Conservation (phyloP, 108 stramenopile species). For the Discostella stelligeroides region DNA sequence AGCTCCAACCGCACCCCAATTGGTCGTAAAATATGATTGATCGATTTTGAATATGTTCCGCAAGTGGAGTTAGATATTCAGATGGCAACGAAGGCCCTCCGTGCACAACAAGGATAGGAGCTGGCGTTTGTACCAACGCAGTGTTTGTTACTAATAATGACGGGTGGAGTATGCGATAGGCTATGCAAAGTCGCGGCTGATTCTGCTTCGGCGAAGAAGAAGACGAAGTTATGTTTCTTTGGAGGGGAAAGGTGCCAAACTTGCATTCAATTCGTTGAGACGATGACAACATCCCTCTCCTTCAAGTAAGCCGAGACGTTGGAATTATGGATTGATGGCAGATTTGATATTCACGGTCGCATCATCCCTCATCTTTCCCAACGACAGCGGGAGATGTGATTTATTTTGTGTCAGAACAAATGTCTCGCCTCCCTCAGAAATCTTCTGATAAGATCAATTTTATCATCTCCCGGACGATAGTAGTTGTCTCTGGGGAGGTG, state of each 20-base stretch:
- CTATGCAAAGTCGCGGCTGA: slow-evolving; percentile 32
- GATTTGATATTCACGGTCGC: no score
- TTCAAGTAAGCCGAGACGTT: neutral
- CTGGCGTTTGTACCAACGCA: neutral
- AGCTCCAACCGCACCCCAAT: slow-evolving; percentile 55
- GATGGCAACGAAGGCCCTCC: slow-evolving; percentile 54
- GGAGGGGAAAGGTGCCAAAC: slow-evolving; percentile 30
- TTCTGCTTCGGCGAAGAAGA: neutral
- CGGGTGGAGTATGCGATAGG: slow-evolving; percentile 40
- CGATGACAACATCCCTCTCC: neutral
- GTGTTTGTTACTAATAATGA: slow-evolving; percentile 23
- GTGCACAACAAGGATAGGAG: slow-evolving; percentile 41
- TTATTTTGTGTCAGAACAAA: no score
- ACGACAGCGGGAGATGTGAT: no score
- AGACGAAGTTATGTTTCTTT: slow-evolving; percentile 12
- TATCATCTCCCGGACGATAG: no score
- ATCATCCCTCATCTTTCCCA: no score
- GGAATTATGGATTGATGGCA: no score
- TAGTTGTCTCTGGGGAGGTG: no score
- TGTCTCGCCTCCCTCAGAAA: no score
- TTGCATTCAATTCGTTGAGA: slow-evolving; percentile 10
- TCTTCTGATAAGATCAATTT: no score
- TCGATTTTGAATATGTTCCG: slow-evolving; percentile 30
- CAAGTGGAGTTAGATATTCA: slow-evolving; percentile 48
- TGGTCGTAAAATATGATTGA: slow-evolving; percentile 52